Conservation (phyloP, 225 moss, liverwort and hornwort genomes). For the Sphagnum contortum region DNA sequence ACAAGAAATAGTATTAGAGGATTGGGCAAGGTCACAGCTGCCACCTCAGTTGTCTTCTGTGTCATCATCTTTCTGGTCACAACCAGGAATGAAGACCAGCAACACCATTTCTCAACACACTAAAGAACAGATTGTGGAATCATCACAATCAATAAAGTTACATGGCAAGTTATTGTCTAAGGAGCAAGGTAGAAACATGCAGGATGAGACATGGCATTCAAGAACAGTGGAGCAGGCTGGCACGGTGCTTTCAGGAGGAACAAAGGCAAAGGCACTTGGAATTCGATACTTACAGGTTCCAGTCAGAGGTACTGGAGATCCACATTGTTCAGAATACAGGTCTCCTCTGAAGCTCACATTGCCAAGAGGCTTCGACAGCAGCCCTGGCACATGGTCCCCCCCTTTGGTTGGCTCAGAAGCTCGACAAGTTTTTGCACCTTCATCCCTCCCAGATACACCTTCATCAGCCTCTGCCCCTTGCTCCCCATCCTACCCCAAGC, state of each 20-base stretch:
- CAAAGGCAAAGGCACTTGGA: conserved; percentile 23
- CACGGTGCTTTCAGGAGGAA: background rate
- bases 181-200: background rate
- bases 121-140: conserved; percentile 8
- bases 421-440: conserved; percentile 25
- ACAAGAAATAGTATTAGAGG: conserved; percentile 8
- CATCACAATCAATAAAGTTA: conserved; percentile 3
- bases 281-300: conserved; percentile 45
- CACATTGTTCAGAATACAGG: conserved; percentile 6
- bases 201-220: background rate
- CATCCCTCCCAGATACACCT: conserved; percentile 37
- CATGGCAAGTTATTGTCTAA: conserved; percentile 11
- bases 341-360: conserved; percentile 43
- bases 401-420: conserved; percentile 32
- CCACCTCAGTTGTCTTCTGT: conserved; percentile 19
- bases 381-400: conserved; percentile 21
- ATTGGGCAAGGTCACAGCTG: conserved; percentile 31
- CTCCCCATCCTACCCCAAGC: conserved; percentile 25
- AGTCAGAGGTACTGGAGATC: background rate
- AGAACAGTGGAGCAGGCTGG: too few relatives aligned
- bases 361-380: conserved; percentile 34
- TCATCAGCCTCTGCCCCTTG: conserved; percentile 48
- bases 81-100: background rate
- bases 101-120: background rate
- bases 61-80: background rate